A percentile compares a stretch with the other conserved stretches of the same genome.
phyloP scores from a whole-genome alignment of 345 rosid genomes.

The Geranium brycei region DNA sequence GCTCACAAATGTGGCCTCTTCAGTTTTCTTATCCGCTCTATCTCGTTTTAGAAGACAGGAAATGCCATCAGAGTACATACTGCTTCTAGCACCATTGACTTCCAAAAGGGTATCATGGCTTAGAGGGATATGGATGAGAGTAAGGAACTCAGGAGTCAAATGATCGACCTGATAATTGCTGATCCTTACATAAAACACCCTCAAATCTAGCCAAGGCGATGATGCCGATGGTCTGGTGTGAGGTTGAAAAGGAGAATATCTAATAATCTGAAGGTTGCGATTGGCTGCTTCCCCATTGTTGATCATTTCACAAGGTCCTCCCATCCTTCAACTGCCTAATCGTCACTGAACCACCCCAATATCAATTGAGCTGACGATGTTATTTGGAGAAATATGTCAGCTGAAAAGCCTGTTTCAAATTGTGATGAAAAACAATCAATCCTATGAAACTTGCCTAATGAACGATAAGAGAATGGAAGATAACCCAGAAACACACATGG shows the following conservation, averaged over 20 bases:
- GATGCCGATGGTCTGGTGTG: constrained; percentile 22
- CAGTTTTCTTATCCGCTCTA: constrained; percentile 63
- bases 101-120: constrained; percentile 63
- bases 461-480: background rate
- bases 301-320: constrained; percentile 32
- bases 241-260: constrained; percentile 49
- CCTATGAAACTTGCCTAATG: no score
- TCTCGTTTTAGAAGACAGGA: constrained; percentile 63
- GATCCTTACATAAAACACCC: constrained; percentile 80
- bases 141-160: constrained; percentile 57
- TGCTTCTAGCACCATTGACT: constrained; percentile 55
- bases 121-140: constrained; percentile 62
- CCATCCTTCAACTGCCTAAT: constrained; percentile 35
- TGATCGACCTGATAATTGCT: constrained; percentile 57
- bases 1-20: constrained; percentile 80
- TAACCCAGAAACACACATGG: background rate
- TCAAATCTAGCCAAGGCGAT: constrained; percentile 58
- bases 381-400: constrained; percentile 8
- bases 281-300: constrained; percentile 24
- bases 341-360: constrained; percentile 21
- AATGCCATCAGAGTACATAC: constrained; percentile 48
- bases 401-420: constrained; percentile 13
- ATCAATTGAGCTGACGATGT: background rate
- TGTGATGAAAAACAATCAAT: background rate
- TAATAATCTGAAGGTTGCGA: constrained; percentile 38